Conservation (phyloP, 1,139 yeast genomes). For the Geotrichum candidum region DNA sequence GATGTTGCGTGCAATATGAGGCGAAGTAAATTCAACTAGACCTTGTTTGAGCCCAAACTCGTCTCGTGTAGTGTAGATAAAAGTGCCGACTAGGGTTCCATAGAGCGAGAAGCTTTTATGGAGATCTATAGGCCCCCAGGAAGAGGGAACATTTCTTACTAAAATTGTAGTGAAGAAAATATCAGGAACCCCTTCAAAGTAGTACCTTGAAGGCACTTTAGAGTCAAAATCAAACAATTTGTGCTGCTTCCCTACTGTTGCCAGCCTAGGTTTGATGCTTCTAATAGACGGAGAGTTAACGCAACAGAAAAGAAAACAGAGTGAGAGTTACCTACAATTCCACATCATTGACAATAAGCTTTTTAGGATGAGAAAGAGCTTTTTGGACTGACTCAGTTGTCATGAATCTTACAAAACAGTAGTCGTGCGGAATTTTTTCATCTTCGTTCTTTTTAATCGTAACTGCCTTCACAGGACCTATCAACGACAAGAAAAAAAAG, state of each 20-base stretch:
- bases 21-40: conserved; percentile 11
- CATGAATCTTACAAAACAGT: conserved; percentile 12
- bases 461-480: conserved; percentile 12
- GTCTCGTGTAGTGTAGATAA: conserved; percentile 5
- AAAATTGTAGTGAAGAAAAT: conserved; percentile 11
- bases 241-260: not conserved
- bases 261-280: not conserved
- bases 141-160: conserved; percentile 8
- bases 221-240: not conserved
- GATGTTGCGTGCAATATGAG: conserved; percentile 6
- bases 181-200: conserved; percentile 10
- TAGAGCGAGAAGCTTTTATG: conserved; percentile 12
- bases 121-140: conserved; percentile 11
- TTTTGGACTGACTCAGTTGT: conserved; percentile 12
- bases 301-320: not conserved
- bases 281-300: not conserved
- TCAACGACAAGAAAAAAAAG: not conserved
- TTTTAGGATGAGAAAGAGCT: conserved; percentile 6
- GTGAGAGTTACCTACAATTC: conserved; percentile 6
- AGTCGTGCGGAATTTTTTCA: conserved; percentile 5
- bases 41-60: conserved; percentile 5
- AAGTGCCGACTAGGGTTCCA: conserved; percentile 13
- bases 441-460: conserved; percentile 10
- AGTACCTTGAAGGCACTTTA: conserved; percentile 2
- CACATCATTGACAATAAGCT: conserved; percentile 1